phyloP scores from a whole-genome alignment of 2,329 filamentous ascomycete species.

The Dactylellina sp. region DNA sequence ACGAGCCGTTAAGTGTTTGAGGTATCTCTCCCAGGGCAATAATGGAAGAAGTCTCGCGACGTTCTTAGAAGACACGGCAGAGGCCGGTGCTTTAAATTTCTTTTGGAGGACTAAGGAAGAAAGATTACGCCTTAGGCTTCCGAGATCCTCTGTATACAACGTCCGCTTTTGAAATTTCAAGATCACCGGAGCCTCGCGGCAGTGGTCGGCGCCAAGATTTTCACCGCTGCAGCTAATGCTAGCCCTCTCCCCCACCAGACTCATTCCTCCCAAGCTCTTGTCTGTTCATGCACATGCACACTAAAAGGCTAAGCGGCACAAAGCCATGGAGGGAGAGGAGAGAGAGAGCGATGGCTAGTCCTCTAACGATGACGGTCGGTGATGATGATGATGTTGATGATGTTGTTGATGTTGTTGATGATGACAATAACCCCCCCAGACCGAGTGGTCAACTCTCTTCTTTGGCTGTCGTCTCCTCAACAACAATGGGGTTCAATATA shows the following conservation, averaged over 20 bases:
- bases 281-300: slow-evolving; percentile 21
- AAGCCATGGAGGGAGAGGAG: neutral
- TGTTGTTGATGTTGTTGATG: no score
- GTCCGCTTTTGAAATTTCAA: neutral
- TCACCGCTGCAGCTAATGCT: slow-evolving; percentile 28
- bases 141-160: no score
- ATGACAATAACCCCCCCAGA: no score
- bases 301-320: slow-evolving; percentile 29
- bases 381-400: neutral
- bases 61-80: neutral
- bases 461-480: no score
- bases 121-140: neutral
- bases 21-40: slow-evolving; percentile 27
- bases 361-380: neutral
- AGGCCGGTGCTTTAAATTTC: slow-evolving; percentile 1
- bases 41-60: neutral
- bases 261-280: slow-evolving; percentile 18
- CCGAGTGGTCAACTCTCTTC: no score
- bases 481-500: no score
- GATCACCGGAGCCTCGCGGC: slow-evolving; percentile 50
- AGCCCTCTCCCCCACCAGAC: slow-evolving; percentile 12
- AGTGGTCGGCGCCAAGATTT: slow-evolving; percentile 51
- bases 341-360: neutral
- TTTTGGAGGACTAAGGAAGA: slow-evolving; percentile 16
- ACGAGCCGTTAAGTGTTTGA: slow-evolving; percentile 51